Evolutionary conservation across 1,284 basidiomycete species (phyloP), one percentile per base, ranked within the genome.

Genomic region (Ceratobasidium sp.): DNA sequence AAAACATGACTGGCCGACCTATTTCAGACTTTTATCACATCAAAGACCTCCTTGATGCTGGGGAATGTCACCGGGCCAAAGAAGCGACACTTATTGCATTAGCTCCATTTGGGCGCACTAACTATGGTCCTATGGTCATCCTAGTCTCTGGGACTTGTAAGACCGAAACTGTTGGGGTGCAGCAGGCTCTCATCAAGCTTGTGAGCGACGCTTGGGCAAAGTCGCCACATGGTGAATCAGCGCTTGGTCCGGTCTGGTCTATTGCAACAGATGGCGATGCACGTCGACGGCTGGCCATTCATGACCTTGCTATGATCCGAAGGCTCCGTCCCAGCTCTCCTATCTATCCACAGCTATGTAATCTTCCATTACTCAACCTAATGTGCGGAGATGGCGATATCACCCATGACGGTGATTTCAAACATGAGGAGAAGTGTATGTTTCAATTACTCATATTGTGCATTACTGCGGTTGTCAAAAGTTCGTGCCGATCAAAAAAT

Each of bases 401-500:
- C 6, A 67, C 65, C 2, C 65, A 67, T 26, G 65, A 67, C 50
- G 65, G 65, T 2, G 65, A 67, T 23, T 67, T 3, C n/a, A 67
- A 67, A 48, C 65, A 67, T 50, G 65, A 67, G 17, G 44, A 67
- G n/a, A 67, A 67, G 28, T 1, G 65, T 67, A 17, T 4, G 64
- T 66, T n/a, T n/a, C n/a, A n/a, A n/a, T n/a, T n/a, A n/a, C n/a
- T n/a, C n/a, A n/a, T n/a, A n/a, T n/a, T n/a, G n/a, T n/a, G n/a
- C n/a, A n/a, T n/a, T n/a, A n/a, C n/a, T n/a, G n/a, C n/a, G n/a
- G n/a, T n/a, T n/a, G n/a, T n/a, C n/a, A n/a, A n/a, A n/a, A n/a
- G n/a, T n/a, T n/a, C n/a, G n/a, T n/a, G n/a, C n/a, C n/a, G n/a
- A n/a, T n/a, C n/a, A n/a, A n/a, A n/a, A n/a, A n/a, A n/a, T n/a